phyloP scores from a whole-genome alignment of 2,329 filamentous ascomycete genomes.

The Fusarium sp. region DNA sequence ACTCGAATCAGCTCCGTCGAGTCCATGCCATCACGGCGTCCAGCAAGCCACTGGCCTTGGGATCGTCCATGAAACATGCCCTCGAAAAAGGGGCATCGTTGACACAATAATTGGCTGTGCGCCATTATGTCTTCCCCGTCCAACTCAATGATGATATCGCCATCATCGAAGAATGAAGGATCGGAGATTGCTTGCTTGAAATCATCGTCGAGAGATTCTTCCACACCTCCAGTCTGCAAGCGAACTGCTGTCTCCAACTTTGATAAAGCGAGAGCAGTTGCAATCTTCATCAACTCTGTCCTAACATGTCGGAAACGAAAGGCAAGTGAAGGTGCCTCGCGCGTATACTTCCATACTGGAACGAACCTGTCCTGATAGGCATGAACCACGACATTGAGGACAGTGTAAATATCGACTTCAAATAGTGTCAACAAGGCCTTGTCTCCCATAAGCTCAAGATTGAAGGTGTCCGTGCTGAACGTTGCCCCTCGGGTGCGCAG shows the following conservation, averaged over 20 bases:
- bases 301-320: slow-evolving; percentile 84
- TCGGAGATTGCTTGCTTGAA: slow-evolving; percentile 78
- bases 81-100: slow-evolving; percentile 91
- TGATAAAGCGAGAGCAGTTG: slow-evolving; percentile 76
- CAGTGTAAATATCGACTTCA: slow-evolving; percentile 78
- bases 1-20: slow-evolving; percentile 69
- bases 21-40: slow-evolving; percentile 66
- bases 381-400: slow-evolving; percentile 85
- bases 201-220: slow-evolving; percentile 75
- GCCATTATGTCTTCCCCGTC: slow-evolving; percentile 77
- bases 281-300: slow-evolving; percentile 88
- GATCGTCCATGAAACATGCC: slow-evolving; percentile 91
- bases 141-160: slow-evolving; percentile 83
- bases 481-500: slow-evolving; percentile 58
- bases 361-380: slow-evolving; percentile 83
- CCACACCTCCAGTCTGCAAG: slow-evolving; percentile 73
- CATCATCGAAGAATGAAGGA: slow-evolving; percentile 78
- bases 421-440: slow-evolving; percentile 74
- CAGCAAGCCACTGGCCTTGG: slow-evolving; percentile 83
- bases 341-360: slow-evolving; percentile 88
- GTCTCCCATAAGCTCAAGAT: slow-evolving; percentile 58
- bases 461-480: slow-evolving; percentile 49
- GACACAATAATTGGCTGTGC: slow-evolving; percentile 84
- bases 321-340: slow-evolving; percentile 73
- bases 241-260: slow-evolving; percentile 83